phyloP scores from a whole-genome alignment of 1,284 basidiomycete genomes.

The Ustilago crameri region DNA sequence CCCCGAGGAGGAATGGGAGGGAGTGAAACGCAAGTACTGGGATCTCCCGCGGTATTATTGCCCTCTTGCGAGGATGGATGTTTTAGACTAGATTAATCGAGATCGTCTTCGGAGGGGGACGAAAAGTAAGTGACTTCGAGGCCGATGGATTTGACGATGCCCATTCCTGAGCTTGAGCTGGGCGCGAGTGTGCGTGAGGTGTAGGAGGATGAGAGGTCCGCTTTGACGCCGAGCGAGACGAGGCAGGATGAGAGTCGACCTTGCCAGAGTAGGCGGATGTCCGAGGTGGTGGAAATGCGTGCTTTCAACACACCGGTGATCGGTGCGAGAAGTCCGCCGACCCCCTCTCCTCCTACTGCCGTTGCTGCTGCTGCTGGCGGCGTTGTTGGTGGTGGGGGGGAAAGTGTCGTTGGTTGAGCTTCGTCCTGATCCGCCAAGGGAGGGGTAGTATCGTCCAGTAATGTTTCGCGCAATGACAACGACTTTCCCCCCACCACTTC shows the following conservation, averaged over 20 bases:
- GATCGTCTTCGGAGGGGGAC: conserved; percentile 1
- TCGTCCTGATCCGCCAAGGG: too few species aligned
- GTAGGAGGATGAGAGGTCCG: conserved; percentile 81
- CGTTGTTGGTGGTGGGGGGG: background rate
- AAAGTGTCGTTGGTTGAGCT: background rate
- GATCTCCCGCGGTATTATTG: conserved; percentile 48
- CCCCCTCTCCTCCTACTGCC: background rate
- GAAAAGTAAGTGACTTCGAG: conserved; percentile 88
- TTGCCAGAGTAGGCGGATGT: conserved; percentile 91
- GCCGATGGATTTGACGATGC: conserved; percentile 79
- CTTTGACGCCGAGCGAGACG: conserved; percentile 86
- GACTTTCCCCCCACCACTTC: background rate
- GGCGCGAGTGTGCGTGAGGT: conserved; percentile 69
- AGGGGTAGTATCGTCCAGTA: background rate
- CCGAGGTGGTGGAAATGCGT: conserved; percentile 78
- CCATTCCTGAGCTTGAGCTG: conserved; percentile 5
- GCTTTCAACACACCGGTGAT: conserved; percentile 88
- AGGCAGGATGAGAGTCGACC: conserved; percentile 88
- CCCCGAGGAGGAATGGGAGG: conserved; percentile 60
- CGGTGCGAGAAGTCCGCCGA: conserved; percentile 61
- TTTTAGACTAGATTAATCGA: conserved; percentile 5
- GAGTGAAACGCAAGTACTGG: conserved; percentile 64
- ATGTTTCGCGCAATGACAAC: background rate
- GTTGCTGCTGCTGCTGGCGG: background rate
- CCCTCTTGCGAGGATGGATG: conserved; percentile 41